Base-by-base conservation (phyloP, 2,329 filamentous ascomycete genomes). In the Fusarium xyrophilum region DNA sequence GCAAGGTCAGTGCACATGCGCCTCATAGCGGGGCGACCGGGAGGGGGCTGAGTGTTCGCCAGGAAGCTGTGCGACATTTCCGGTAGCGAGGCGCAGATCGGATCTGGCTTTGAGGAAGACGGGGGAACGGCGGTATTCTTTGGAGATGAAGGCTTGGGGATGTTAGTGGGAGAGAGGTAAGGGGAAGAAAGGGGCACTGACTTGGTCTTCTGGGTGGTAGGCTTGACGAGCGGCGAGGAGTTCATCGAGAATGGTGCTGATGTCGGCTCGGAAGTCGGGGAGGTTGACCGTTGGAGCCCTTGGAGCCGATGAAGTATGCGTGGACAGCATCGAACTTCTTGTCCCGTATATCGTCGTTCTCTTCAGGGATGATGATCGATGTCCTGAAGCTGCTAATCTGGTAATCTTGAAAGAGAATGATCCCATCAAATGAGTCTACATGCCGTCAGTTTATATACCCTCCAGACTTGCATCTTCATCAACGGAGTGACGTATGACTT, bases 21-120 rank as follows among this genome's bases (percentile, higher is more conserved):
- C 82, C 47, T 82, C 76, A 69, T 84, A 84, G 1, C 81, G 77
- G 2, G 82, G 79, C 2, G 78, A 82, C 79, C 81, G 84, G 66
- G 82, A 83, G 0, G 82, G 82, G 9, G 83, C 79, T 2, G 79
- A 82, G 50, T 79, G 76, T 42, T 77, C 74, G n/a, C 79, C 80
- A 5, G 84, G 68, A 13, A 82, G 69, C 6, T 77, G 68, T 7
- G 79, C 76, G 3, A 78, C 76, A 44, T 75, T 76, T 35, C 73
- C 63, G 4, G 82, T 75, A 6, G 78, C 79, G 13, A 74, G 75
- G 23, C 70, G 68, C 21, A 83, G 73, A 44, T 77, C 79, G 2
- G 72, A 63, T 28, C 76, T 77, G 2, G 75, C 73, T 9, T 75
- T 67, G 7, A 74, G 59, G 63, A 82, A 83, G 7, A 72, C 75